A percentile compares a stretch with the other conserved stretches of the same genome.
These are phyloP conservation scores for Boletus patriciae DNA, from an alignment of 768 basidiomycete genomes.

Conservation along the genomic window DNA sequence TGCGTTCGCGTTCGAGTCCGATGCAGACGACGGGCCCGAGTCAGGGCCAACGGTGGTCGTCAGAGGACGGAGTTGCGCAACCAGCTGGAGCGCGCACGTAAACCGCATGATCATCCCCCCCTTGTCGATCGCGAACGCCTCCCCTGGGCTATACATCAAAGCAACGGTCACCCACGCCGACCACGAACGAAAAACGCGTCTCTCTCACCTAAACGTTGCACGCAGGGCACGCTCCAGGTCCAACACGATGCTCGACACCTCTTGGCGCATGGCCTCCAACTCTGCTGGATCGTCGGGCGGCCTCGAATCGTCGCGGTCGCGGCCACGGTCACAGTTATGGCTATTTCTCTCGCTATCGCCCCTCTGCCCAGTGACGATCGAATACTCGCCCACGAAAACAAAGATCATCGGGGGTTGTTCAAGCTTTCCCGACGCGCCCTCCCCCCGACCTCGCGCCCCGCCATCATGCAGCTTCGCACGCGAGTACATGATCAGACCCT, in stretches of 20 bases:
- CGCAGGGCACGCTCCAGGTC: conserved; percentile 14
- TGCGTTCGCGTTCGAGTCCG: background rate
- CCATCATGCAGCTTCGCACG: conserved; percentile 14
- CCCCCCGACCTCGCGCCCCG: background rate
- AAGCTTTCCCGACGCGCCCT: background rate
- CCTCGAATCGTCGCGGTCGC: background rate
- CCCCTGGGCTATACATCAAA: conserved; percentile 9
- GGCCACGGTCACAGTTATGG: background rate
- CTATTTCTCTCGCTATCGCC: background rate
- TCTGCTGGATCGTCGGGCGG: background rate
- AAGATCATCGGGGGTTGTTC: conserved; percentile 12
- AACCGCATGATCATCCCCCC: conserved; percentile 27
- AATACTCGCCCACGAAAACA: conserved; percentile 29
- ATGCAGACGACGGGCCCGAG: background rate
- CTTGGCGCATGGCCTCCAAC: conserved; percentile 18
- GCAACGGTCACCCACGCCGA: background rate
- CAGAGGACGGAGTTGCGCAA: conserved; percentile 16
- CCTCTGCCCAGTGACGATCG: conserved; percentile 18
- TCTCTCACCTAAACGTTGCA: conserved; percentile 22
- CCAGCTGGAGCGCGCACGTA: conserved; percentile 25
- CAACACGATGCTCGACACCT: conserved; percentile 15
- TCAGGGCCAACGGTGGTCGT: background rate
- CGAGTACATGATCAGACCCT: conserved; percentile 26
- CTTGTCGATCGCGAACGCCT: conserved; percentile 22
- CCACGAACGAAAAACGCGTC: background rate